These are phyloP conservation scores for Salvia hispanica DNA, from an alignment of 257 asterid species.

Conservation along the genomic window DNA sequence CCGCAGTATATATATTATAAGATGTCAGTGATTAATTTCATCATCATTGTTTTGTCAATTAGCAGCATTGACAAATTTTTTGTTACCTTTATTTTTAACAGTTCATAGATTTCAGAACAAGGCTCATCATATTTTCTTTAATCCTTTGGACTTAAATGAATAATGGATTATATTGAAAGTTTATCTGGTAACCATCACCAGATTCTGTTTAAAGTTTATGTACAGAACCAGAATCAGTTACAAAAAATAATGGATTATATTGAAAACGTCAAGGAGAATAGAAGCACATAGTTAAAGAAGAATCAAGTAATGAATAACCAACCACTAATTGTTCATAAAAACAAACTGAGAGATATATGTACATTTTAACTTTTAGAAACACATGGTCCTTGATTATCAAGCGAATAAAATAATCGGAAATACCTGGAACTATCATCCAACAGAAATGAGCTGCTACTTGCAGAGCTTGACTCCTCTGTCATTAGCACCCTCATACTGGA, in stretches of 20 bases:
- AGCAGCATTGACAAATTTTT: not conserved
- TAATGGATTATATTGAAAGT: too few species aligned
- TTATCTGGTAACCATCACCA: not conserved
- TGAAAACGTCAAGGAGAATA: too few species aligned
- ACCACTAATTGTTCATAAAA: not conserved
- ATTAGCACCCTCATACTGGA: conserved; percentile 94
- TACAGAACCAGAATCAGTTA: too few species aligned
- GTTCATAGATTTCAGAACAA: not conserved
- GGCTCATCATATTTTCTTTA: not conserved
- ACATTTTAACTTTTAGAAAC: not conserved
- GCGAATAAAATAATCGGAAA: conserved; percentile 1
- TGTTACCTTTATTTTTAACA: too few species aligned
- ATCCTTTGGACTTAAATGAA: too few species aligned
- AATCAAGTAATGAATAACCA: not conserved
- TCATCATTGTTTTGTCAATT: not conserved
- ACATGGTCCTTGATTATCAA: not conserved
- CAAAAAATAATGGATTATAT: too few species aligned
- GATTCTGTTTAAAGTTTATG: not conserved
- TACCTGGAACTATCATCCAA: conserved; percentile 97
- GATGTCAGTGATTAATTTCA: not conserved
- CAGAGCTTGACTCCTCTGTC: conserved; percentile 92
- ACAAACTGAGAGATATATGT: too few species aligned
- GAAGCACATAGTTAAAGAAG: not conserved
- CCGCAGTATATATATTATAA: not conserved
- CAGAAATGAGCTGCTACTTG: conserved; percentile 79